Percentiles rank a stretch among this genome's conserved stretches.
These are phyloP conservation scores for Prunus campanulata DNA, from an alignment of 306 rosid species.

Conservation along the genomic window DNA sequence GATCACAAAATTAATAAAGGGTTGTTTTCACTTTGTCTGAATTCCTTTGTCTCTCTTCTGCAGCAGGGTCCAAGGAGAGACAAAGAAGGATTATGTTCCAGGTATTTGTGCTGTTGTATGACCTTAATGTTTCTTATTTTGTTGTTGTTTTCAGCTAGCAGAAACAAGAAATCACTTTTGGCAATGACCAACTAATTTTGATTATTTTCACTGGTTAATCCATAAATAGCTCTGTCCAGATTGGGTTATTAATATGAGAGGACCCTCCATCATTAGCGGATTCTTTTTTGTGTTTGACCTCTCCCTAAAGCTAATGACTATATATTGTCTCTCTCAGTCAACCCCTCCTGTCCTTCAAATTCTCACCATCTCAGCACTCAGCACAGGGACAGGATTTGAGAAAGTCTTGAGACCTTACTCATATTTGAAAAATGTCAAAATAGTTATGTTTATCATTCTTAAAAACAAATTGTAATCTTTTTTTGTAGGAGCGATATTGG, in stretches of 20 bases:
- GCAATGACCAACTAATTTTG: constrained; percentile 16
- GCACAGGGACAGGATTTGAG: background rate
- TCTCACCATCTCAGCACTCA: background rate
- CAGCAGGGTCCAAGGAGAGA: constrained; percentile 12
- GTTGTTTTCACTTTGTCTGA: background rate
- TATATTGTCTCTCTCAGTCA: background rate
- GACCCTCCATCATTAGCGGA: constrained; percentile 22
- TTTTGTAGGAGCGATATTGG: too few species aligned
- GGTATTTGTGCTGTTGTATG: constrained; percentile 5
- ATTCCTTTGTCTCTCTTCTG: constrained; percentile 22
- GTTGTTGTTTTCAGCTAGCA: background rate
- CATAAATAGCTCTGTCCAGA: constrained; percentile 3
- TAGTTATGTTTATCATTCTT: background rate
- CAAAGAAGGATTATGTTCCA: background rate
- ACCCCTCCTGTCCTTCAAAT: constrained; percentile 1
- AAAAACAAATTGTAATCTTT: background rate
- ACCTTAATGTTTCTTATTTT: constrained; percentile 11
- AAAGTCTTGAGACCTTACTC: background rate
- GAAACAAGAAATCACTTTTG: background rate
- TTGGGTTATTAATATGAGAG: background rate
- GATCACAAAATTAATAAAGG: background rate
- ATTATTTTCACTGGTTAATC: constrained; percentile 22
- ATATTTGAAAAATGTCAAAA: background rate
- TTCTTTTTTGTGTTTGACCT: background rate
- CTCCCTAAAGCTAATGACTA: background rate